Percentiles rank a stretch among this genome's conserved stretches.
phyloP scores from a whole-genome alignment of 352 stramenopile species.

The Phytophthora melonis region DNA sequence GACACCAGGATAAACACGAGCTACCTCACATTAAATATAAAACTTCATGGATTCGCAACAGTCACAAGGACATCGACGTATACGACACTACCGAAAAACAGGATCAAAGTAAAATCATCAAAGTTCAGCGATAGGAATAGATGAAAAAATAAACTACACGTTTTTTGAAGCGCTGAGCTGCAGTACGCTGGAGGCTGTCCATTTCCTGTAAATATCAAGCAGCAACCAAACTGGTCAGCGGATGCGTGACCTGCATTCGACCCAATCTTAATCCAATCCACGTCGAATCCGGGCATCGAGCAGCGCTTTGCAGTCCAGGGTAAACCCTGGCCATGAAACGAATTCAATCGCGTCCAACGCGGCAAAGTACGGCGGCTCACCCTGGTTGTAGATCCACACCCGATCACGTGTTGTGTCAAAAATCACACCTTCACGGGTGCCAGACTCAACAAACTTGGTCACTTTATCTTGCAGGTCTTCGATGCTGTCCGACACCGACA shows the following conservation, averaged over 20 bases:
- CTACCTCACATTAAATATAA: too few relatives aligned
- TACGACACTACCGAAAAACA: too few relatives aligned
- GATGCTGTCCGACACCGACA: conserved; percentile 3
- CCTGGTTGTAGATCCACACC: conserved; percentile 39
- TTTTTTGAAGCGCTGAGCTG: conserved; percentile 49
- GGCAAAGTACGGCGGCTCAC: conserved; percentile 26
- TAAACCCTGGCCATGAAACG: conserved; percentile 40
- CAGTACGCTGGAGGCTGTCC: conserved; percentile 36
- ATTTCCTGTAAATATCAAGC: conserved; percentile 26
- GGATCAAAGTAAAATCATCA: neutral
- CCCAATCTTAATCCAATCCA: too few relatives aligned
- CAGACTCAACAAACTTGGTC: conserved; percentile 32
- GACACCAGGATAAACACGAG: too few relatives aligned
- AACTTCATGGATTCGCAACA: too few relatives aligned
- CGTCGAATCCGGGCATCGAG: neutral
- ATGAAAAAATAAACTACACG: conserved; percentile 41
- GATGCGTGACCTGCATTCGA: too few relatives aligned
- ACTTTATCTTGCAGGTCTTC: conserved; percentile 11
- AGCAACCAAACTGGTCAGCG: neutral
- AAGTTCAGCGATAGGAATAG: neutral
- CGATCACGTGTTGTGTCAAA: conserved; percentile 33
- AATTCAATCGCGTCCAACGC: conserved; percentile 33
- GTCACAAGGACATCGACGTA: too few relatives aligned
- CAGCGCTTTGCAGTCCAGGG: conserved; percentile 26
- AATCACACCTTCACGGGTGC: conserved; percentile 36